Conservation (phyloP, 345 rosid genomes). For the Bruguiera sexangula region DNA sequence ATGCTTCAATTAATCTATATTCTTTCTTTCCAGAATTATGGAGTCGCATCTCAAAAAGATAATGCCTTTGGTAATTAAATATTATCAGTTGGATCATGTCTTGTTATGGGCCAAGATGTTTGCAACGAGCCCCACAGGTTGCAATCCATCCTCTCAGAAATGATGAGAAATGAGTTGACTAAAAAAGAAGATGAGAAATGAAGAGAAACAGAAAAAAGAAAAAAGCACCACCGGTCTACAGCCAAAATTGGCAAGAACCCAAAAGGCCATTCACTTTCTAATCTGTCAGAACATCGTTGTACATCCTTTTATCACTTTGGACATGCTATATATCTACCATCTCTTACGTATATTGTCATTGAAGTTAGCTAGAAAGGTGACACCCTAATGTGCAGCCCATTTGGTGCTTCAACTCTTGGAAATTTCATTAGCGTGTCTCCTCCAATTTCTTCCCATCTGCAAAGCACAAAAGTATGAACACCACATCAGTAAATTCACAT, state of each 20-base stretch:
- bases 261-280: slow-evolving; percentile 17
- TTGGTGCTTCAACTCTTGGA: slow-evolving; percentile 95
- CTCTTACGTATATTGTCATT: slow-evolving; percentile 26
- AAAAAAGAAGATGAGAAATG: no score
- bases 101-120: no score
- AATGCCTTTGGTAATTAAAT: no score
- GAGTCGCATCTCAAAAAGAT: no score
- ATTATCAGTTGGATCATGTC: no score
- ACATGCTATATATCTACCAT: background rate
- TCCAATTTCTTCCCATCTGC: slow-evolving; percentile 93
- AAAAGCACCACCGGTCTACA: background rate
- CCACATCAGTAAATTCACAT: background rate
- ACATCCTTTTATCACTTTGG: slow-evolving; percentile 2
- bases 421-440: slow-evolving; percentile 68
- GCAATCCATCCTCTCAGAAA: no score
- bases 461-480: background rate
- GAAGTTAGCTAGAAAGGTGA: slow-evolving; percentile 39
- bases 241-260: slow-evolving; percentile 12
- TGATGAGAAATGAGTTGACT: no score
- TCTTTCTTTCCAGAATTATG: no score
- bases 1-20: no score
- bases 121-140: no score
- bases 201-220: no score
- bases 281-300: slow-evolving; percentile 23
- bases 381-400: slow-evolving; percentile 75